phyloP scores from a whole-genome alignment of 2,329 filamentous ascomycete genomes.

The Aspergillus felis region DNA sequence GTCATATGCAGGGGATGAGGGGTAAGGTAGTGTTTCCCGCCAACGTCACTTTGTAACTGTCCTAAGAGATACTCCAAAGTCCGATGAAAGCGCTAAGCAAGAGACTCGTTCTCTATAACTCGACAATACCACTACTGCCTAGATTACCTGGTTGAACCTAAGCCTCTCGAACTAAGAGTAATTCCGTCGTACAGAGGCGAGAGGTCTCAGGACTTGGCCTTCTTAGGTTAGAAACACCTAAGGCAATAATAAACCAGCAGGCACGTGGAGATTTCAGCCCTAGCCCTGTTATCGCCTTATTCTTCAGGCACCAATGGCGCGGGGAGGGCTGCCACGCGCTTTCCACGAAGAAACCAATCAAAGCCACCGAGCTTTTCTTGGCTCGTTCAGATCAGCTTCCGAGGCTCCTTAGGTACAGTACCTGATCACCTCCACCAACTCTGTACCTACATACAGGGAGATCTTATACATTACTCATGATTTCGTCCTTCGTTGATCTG shows the following conservation, averaged over 20 bases:
- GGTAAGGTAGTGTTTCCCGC: background rate
- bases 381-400: background rate
- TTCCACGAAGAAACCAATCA: background rate
- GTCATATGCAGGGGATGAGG: background rate
- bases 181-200: background rate
- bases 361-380: background rate
- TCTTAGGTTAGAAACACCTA: no score
- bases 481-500: background rate
- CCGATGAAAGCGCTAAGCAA: background rate
- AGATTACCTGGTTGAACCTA: background rate
- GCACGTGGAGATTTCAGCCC: background rate
- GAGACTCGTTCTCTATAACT: no score
- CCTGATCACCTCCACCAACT: background rate
- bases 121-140: background rate
- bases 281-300: background rate
- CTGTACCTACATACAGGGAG: background rate
- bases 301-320: background rate
- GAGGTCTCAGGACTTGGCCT: background rate
- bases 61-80: background rate
- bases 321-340: background rate
- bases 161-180: background rate
- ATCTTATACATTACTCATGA: background rate
- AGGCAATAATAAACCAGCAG: no score
- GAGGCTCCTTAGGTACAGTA: background rate
- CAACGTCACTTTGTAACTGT: background rate